Base-by-base conservation (phyloP, 2,329 filamentous ascomycete genomes). In the Byssothecium circinans region DNA sequence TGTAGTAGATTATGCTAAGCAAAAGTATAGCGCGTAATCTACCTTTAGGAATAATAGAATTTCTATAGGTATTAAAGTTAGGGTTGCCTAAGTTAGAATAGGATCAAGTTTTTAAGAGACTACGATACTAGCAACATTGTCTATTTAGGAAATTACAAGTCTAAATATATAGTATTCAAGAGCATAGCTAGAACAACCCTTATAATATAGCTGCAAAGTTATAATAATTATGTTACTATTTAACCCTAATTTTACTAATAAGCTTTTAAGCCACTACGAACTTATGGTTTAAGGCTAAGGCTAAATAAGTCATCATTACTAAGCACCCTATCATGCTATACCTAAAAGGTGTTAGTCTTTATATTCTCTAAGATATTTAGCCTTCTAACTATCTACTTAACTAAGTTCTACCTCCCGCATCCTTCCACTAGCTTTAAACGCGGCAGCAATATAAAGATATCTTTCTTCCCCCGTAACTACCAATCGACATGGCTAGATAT, bases 11-110 rank as follows among this genome's bases (percentile, higher is more conserved):
- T 45, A 45, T 36, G 5, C 34, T 45, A 45, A 25, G 43, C 27
- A 45, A 45, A 36, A 45, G 43, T 27, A 45, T 45, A 45, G 43
- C 36, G 25, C 36, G 43, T 45, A 27, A 45, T 10, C 35, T 40
- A 25, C 43, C 36, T 45, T 40, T 45, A 23, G 36, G n/a, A n/a
- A 47, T 36, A 22, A 47, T 20, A 41, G 44, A 47, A 47, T 47
- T 47, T 47, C 44, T 30, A n/a, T n/a, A n/a, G n/a, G n/a, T n/a
- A n/a, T n/a, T n/a, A n/a, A n/a, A n/a, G n/a, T n/a, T n/a, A n/a
- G 37, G 29, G 37, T 41, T 41, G 37, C 44, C 37, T 27, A 37
- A 47, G 44, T 47, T 47, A 17, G 43, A 45, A 44, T 44, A 44
- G 42, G 42, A 44, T 44, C 20, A 38, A 45, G 27, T 45, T 45